Conservation (phyloP, 1,139 yeast genomes). For the Candida labiduridarum region DNA sequence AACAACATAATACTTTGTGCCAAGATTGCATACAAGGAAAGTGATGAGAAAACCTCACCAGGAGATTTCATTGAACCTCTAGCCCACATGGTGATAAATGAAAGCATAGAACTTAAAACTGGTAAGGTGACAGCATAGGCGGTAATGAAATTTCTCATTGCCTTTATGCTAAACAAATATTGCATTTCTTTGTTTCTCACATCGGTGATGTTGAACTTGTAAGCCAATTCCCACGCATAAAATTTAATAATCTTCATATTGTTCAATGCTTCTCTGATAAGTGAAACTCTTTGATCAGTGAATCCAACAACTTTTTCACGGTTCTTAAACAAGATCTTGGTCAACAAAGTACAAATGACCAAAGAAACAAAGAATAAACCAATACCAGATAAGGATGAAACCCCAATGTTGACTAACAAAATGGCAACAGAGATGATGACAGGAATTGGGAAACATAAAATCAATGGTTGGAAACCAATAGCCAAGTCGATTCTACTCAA, state of each 20-base stretch:
- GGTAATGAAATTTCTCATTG: constrained; percentile 46
- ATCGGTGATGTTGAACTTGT: constrained; percentile 36
- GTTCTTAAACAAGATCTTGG: constrained; percentile 36
- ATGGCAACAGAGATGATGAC: constrained; percentile 43
- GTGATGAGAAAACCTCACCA: constrained; percentile 52
- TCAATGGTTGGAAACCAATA: constrained; percentile 48
- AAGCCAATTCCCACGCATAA: constrained; percentile 53
- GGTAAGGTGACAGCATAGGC: constrained; percentile 51
- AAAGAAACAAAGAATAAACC: constrained; percentile 46
- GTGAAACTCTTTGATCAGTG: constrained; percentile 45
- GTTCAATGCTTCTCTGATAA: constrained; percentile 47
- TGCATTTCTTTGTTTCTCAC: constrained; percentile 45
- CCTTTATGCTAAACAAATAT: constrained; percentile 44
- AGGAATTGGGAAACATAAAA: constrained; percentile 48
- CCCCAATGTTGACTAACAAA: constrained; percentile 40
- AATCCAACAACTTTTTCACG: constrained; percentile 43
- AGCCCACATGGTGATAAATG: constrained; percentile 50
- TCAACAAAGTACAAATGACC: constrained; percentile 38
- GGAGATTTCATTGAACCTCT: constrained; percentile 36
- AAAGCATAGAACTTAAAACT: constrained; percentile 41
- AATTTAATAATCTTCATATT: constrained; percentile 48
- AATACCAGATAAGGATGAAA: constrained; percentile 45
- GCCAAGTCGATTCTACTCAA: constrained; percentile 51
- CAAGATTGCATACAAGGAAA: constrained; percentile 53
- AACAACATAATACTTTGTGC: constrained; percentile 54